Evolutionary conservation across 495 filamentous ascomycete genomes (phyloP).

Genomic region (Penicillium diatomitis): DNA sequence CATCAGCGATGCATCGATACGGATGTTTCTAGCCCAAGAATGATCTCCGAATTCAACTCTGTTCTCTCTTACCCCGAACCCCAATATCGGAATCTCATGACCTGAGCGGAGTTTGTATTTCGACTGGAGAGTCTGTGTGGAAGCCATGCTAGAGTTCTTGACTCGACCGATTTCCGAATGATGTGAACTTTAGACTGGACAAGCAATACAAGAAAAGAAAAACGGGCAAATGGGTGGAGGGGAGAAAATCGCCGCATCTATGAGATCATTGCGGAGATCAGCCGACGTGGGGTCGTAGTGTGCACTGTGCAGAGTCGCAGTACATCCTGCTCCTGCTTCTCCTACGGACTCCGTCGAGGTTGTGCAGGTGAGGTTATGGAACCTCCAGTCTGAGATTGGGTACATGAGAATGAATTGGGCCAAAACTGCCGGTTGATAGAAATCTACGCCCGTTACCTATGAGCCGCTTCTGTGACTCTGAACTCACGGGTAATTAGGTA

Average conservation of each 20-base stretch:
- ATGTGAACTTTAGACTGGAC: too few relatives aligned
- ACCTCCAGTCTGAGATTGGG: too few relatives aligned
- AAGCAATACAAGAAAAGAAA: background rate
- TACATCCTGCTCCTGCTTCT: too few relatives aligned
- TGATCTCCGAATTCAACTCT: too few relatives aligned
- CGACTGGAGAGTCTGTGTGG: conserved; percentile 19
- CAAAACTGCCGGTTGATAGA: too few relatives aligned
- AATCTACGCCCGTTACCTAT: too few relatives aligned
- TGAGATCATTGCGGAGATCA: conserved; percentile 15
- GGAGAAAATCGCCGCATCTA: background rate
- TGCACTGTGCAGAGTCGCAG: background rate
- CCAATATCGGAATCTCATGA: conserved; percentile 68
- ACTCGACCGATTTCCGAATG: too few relatives aligned
- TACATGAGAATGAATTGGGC: too few relatives aligned
- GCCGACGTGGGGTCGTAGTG: background rate
- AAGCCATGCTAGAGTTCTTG: conserved; percentile 9
- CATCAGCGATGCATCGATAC: too few relatives aligned
- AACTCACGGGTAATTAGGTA: too few relatives aligned
- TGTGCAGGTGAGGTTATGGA: background rate
- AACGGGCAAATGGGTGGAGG: background rate
- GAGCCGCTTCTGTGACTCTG: too few relatives aligned
- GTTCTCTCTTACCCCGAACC: conserved; percentile 53
- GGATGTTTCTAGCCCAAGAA: too few relatives aligned
- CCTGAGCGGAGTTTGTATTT: conserved; percentile 56
- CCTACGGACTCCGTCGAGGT: background rate